These are phyloP conservation scores for Elongisporangium anandrum DNA, from an alignment of 352 stramenopile species.

Conservation along the genomic window DNA sequence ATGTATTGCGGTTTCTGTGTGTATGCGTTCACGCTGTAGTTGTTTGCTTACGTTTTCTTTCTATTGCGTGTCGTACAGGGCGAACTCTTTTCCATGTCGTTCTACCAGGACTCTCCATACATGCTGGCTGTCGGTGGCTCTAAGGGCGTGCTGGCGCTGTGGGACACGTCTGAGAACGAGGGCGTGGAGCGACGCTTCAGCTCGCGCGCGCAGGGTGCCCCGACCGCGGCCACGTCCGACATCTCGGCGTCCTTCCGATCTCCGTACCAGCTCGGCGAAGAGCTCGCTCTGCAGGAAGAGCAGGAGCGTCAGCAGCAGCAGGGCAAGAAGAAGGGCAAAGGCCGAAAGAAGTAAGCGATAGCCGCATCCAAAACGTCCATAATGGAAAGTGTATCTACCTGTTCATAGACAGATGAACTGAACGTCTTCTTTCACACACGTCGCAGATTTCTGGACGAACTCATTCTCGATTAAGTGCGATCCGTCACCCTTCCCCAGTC, in stretches of 20 bases:
- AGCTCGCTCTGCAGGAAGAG: constrained; percentile 72
- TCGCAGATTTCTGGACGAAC: neutral
- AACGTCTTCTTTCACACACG: neutral
- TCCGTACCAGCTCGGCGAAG: constrained; percentile 68
- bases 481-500: neutral
- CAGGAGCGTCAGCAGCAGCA: constrained; percentile 34
- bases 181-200: constrained; percentile 78
- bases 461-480: neutral
- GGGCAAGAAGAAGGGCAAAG: constrained; percentile 50
- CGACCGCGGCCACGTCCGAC: constrained; percentile 23
- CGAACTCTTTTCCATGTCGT: constrained; percentile 88
- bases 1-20: constrained; percentile 23
- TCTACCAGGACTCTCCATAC: constrained; percentile 87
- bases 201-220: constrained; percentile 52
- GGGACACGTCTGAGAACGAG: constrained; percentile 88
- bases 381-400: neutral
- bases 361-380: neutral
- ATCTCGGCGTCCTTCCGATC: constrained; percentile 74
- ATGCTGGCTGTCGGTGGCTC: constrained; percentile 88
- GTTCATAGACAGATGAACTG: neutral
- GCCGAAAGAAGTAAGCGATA: constrained; percentile 16
- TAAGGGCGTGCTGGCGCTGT: constrained; percentile 85
- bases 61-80: constrained; percentile 55
- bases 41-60: constrained; percentile 4
- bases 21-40: neutral